Evolutionary conservation across 1,284 basidiomycete genomes (phyloP).

Genomic region (Heterobasidion occidentale): DNA sequence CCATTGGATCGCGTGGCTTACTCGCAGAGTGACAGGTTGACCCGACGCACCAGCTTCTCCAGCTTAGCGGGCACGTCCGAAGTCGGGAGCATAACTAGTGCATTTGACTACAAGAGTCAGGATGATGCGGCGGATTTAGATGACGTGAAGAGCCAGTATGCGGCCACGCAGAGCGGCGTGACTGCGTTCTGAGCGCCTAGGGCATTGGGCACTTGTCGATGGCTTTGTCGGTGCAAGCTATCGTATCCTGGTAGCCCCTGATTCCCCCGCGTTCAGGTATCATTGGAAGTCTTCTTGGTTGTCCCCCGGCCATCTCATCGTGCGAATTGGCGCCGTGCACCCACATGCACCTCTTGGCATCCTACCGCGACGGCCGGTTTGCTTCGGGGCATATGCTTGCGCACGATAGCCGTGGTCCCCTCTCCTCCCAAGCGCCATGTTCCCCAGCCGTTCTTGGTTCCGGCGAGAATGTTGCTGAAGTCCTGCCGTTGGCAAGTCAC

Average conservation of each 20-base stretch:
- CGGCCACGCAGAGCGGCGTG: constrained; percentile 73
- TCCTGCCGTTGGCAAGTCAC: neutral
- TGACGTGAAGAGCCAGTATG: constrained; percentile 80
- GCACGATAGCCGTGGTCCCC: neutral
- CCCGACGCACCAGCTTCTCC: constrained; percentile 63
- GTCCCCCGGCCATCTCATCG: no score
- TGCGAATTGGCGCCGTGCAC: no score
- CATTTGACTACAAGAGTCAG: constrained; percentile 82
- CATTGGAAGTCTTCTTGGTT: neutral
- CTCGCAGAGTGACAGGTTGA: constrained; percentile 72
- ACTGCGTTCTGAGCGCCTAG: constrained; percentile 58
- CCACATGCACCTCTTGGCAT: no score
- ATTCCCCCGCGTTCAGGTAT: no score
- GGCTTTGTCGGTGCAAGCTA: neutral
- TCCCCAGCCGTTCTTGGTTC: neutral
- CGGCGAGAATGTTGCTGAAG: neutral
- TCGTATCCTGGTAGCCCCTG: no score
- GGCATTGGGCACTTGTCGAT: neutral
- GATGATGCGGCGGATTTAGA: constrained; percentile 70
- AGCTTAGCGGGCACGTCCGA: constrained; percentile 73
- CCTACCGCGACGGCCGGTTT: no score
- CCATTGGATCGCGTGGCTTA: constrained; percentile 59
- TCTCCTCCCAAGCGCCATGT: neutral
- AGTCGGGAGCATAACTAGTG: constrained; percentile 58
- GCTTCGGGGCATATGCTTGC: neutral